Base-by-base conservation (phyloP, 371 early-diverging fungal species). In the Mucor ambiguus region DNA sequence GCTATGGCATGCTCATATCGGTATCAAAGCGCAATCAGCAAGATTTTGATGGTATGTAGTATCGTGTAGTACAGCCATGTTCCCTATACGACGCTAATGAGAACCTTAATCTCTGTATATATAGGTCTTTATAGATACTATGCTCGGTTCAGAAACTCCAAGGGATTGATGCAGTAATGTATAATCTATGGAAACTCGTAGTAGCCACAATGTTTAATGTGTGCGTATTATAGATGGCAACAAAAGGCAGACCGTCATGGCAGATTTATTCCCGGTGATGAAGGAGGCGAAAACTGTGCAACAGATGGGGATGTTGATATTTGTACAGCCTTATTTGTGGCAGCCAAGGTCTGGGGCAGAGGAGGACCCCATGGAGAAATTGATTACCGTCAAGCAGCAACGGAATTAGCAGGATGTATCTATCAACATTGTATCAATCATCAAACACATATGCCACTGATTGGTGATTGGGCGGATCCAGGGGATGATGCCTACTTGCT, bases 271-370 rank as follows among this genome's bases (percentile, higher is more conserved):
- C 78, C 81, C 58, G 82, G 79, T 38, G 80, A 80, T 29, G 77
- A 79, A 73, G 86, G 86, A 14, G 85, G 86, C 11, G 74, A 81
- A 18, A 72, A 78, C 49, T 85, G 85, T 73, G 86, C 87, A 4
- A 86, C 87, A 1, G 88, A 88, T 22, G 88, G 88, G 5, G 88
- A 87, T 58, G 83, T 85, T 22, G 88, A 87, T 67, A 74, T 87
- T 59, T 81, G 82, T 12, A 86, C 88, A 18, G 80, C 88, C 3
- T 67, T 87, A 28, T 87, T 87, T 60, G 72, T 86, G 48, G 88
- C 88, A 1, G 78, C 84, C 11, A 74, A 76, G 26, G 70, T 84
- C 24, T 87, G 88, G 88, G 80, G 81, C 28, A 83, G 78, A 44
- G 82, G 85, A 41, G 86, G 85, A 8, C 74, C 79, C 20, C 68